Evolutionary conservation across 192 early-diverging fungal genomes (phyloP).

Genomic region (Podila verticillata): DNA sequence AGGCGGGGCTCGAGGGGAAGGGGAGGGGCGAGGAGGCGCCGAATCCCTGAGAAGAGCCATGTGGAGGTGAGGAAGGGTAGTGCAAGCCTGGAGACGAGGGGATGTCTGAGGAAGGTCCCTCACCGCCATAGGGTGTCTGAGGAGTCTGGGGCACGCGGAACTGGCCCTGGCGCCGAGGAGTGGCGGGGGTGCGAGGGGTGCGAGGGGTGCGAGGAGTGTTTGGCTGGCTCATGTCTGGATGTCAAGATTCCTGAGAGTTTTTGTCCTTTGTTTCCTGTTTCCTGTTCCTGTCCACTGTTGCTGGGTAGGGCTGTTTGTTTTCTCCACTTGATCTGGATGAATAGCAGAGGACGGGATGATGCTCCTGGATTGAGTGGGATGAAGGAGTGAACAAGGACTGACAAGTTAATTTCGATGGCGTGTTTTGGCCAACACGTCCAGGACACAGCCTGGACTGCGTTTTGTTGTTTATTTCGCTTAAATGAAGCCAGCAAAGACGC

Average conservation of each 20-base stretch:
- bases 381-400: no score
- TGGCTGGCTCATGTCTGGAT: conserved; percentile 3
- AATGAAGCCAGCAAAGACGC: neutral
- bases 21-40: conserved; percentile 36
- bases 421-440: no score
- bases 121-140: conserved; percentile 3
- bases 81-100: conserved; percentile 47
- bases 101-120: conserved; percentile 31
- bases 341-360: no score
- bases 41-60: neutral
- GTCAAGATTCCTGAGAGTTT: neutral
- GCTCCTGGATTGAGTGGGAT: no score
- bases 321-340: neutral
- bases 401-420: no score
- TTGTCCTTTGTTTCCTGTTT: neutral
- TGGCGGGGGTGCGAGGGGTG: conserved; percentile 22
- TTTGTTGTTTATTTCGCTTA: neutral
- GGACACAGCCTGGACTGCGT: no score
- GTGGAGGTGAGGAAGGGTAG: conserved; percentile 33
- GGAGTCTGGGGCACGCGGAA: conserved; percentile 9
- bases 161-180: conserved; percentile 15
- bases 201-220: conserved; percentile 29
- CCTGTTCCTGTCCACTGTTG: conserved; percentile 7
- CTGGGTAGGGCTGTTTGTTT: no score
- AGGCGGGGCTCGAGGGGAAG: conserved; percentile 34